phyloP scores from a whole-genome alignment of 2,329 filamentous ascomycete genomes.

The Fusarium irregulare region DNA sequence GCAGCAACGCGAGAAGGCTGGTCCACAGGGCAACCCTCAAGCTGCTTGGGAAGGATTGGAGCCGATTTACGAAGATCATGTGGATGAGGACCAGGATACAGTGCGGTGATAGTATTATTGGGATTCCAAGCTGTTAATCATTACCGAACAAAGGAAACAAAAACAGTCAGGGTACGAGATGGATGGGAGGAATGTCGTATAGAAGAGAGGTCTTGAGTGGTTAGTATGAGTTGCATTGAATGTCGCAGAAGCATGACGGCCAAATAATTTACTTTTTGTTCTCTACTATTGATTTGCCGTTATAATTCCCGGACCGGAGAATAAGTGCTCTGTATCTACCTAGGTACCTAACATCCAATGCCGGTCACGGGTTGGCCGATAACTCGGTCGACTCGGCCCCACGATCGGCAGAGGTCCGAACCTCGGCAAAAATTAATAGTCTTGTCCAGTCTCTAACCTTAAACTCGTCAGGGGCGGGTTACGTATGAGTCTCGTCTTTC shows the following conservation, averaged over 20 bases:
- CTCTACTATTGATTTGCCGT: neutral
- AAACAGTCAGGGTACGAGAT: neutral
- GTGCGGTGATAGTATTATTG: conserved; percentile 10
- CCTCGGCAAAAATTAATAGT: conserved; percentile 37
- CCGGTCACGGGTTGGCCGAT: conserved; percentile 25
- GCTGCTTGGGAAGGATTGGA: conserved; percentile 77
- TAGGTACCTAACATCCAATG: neutral
- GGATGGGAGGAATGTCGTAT: neutral
- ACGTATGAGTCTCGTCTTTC: conserved; percentile 22
- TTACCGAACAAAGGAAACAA: conserved; percentile 4
- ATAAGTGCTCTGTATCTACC: neutral
- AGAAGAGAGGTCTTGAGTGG: conserved; percentile 5
- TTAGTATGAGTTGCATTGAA: conserved; percentile 16
- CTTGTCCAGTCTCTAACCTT: neutral
- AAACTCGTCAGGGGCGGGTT: conserved; percentile 27
- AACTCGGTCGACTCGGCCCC: conserved; percentile 34
- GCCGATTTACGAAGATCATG: conserved; percentile 71
- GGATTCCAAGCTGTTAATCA: conserved; percentile 4
- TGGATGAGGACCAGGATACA: conserved; percentile 27
- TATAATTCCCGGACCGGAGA: conserved; percentile 9
- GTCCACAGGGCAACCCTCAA: conserved; percentile 64
- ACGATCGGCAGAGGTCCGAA: conserved; percentile 26
- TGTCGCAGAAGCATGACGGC: neutral
- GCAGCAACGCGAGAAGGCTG: conserved; percentile 75
- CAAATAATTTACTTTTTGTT: neutral